Evolutionary conservation across 768 basidiomycete species (phyloP), one percentile per base, ranked within the genome.

Genomic region (Mycena galopus): DNA sequence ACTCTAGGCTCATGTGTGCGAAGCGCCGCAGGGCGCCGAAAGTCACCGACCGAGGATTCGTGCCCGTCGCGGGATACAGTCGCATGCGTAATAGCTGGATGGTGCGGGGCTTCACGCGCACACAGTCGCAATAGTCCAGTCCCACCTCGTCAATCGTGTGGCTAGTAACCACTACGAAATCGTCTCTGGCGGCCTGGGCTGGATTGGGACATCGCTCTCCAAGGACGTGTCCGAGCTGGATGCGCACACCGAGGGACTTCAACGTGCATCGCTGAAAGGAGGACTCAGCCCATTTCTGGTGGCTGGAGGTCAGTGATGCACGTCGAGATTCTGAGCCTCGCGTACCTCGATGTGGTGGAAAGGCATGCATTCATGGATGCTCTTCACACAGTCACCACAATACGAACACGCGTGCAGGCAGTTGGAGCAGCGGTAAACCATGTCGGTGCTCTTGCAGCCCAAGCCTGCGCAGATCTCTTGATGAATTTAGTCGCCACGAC

Each of bases 1-100:
- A 75, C 23, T 75, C 73, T 0, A 64, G 27, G 19, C n/a, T 47
- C n/a, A 60, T 47, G 16, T 58, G 21, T 12, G 69, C 33, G 42
- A 75, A 75, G 10, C 37, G 59, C 12, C 44, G 44, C 19, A 62
- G 44, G 11, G 25, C 23, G 25, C 19, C 12, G 51, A 60, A 60
- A 4, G 58, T 60, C 17, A 37, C 58, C 2, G 58, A 42, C 4
- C 37, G 58, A 14, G 58, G 58, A 42, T 60, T 60, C 6, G 58
- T 60, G 12, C 37, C 58, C 6, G 58, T 60, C 1, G 58, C 58
- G 3, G 58, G 58, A 27, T 60, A 60, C n/a, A 47, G 30, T 5
- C 44, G 42, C 61, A 50, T 51, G 3, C 61, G 44, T 3, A 63
- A 30, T 2, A 63, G 61, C 44, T 63, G 61, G 12, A 63, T 25